A percentile compares a stretch with the other conserved stretches of the same genome.
These are phyloP conservation scores for Aquilaria yunnanensis DNA, from an alignment of 345 rosid genomes.

Conservation along the genomic window DNA sequence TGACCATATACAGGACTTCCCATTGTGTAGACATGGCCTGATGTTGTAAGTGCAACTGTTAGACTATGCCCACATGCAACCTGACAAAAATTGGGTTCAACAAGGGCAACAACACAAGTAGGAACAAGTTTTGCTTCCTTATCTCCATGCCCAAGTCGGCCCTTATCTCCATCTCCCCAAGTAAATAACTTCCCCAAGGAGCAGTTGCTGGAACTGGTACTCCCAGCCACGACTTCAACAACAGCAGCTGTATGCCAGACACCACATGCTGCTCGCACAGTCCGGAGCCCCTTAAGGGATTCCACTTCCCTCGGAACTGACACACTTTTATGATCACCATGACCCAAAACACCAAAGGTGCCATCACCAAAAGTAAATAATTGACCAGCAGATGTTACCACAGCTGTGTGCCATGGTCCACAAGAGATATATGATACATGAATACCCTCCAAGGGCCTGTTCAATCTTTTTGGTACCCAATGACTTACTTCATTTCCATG, in stretches of 20 bases:
- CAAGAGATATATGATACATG: conserved; percentile 62
- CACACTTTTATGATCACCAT: conserved; percentile 52
- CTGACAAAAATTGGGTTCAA: conserved; percentile 29
- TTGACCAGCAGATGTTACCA: conserved; percentile 55
- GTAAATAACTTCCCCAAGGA: conserved; percentile 42
- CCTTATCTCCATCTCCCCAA: conserved; percentile 48
- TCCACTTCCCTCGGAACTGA: conserved; percentile 61
- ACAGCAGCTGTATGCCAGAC: conserved; percentile 81
- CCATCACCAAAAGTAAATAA: conserved; percentile 83
- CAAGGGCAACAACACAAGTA: conserved; percentile 23
- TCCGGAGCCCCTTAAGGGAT: conserved; percentile 49
- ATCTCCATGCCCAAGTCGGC: conserved; percentile 47
- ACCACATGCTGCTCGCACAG: conserved; percentile 59
- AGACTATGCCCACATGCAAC: conserved; percentile 42
- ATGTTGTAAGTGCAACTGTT: conserved; percentile 35
- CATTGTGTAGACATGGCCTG: conserved; percentile 43
- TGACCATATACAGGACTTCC: conserved; percentile 33
- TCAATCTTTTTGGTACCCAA: conserved; percentile 52
- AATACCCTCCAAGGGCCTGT: conserved; percentile 49
- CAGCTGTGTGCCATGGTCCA: conserved; percentile 80
- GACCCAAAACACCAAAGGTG: conserved; percentile 75
- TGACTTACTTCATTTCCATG: conserved; percentile 48
- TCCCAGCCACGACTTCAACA: conserved; percentile 25
- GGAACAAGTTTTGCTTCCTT: conserved; percentile 35
- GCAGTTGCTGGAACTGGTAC: conserved; percentile 13